Percentiles rank a stretch among this genome's conserved stretches.
phyloP scores from a whole-genome alignment of 495 filamentous ascomycete species.

The Penicillium macrosclerotiorum region DNA sequence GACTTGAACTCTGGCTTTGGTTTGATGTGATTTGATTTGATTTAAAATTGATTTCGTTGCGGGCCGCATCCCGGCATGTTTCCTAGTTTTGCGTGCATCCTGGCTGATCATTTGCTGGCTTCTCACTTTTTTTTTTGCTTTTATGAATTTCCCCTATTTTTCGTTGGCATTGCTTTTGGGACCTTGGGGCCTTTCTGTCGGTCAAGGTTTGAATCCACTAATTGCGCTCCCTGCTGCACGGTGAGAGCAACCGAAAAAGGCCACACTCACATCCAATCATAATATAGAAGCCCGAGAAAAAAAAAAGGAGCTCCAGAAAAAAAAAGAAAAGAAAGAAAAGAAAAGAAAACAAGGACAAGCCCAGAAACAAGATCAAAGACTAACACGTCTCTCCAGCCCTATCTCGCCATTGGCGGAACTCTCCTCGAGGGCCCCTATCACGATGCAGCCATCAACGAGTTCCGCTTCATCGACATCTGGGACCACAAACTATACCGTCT shows the following conservation, averaged over 20 bases:
- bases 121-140: background rate
- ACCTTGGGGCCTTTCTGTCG: conserved; percentile 13
- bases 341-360: conserved; percentile 5
- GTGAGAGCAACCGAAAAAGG: too few species aligned
- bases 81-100: too few species aligned
- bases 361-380: conserved; percentile 1
- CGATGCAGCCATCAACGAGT: conserved; percentile 62
- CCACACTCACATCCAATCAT: too few species aligned
- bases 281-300: too few species aligned
- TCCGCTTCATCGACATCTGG: conserved; percentile 91
- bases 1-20: too few species aligned
- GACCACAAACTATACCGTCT: conserved; percentile 72
- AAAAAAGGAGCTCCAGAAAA: background rate
- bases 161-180: too few species aligned
- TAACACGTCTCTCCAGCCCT: conserved; percentile 54
- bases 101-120: conserved; percentile 6
- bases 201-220: too few species aligned
- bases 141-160: background rate
- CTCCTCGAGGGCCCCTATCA: conserved; percentile 85
- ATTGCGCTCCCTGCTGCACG: too few species aligned
- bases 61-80: conserved; percentile 6
- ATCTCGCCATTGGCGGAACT: conserved; percentile 66
- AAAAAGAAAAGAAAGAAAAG: conserved; percentile 1
- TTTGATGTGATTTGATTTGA: too few species aligned
- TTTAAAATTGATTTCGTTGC: too few species aligned